phyloP scores from a whole-genome alignment of 768 basidiomycete genomes.

The Rhodocollybia butyracea region DNA sequence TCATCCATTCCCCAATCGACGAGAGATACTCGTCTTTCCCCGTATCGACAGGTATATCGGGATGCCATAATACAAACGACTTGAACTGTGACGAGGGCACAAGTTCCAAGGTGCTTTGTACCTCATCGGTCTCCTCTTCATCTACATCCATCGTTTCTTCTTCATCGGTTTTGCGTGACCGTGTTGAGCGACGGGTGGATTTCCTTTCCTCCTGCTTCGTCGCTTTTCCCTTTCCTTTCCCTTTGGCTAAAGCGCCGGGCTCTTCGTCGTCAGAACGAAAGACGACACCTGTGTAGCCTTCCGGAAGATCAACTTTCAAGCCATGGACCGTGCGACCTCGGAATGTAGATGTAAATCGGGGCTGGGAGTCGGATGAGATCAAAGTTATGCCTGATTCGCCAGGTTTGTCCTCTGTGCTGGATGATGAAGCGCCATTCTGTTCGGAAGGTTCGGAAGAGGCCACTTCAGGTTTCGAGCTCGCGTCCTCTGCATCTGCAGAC shows the following conservation, averaged over 20 bases:
- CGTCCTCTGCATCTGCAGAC: neutral
- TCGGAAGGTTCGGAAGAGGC: neutral
- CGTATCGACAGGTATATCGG: slow-evolving; percentile 69
- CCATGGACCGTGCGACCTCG: slow-evolving; percentile 76
- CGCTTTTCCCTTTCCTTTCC: slow-evolving; percentile 12
- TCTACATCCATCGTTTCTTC: slow-evolving; percentile 22
- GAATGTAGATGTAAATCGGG: slow-evolving; percentile 61
- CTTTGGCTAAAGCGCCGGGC: slow-evolving; percentile 9
- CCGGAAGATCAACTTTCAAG: slow-evolving; percentile 54
- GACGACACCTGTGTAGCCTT: slow-evolving; percentile 67
- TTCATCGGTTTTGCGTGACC: slow-evolving; percentile 15
- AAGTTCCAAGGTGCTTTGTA: slow-evolving; percentile 13
- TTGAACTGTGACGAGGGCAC: slow-evolving; percentile 54
- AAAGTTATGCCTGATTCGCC: neutral
- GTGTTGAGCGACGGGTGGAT: slow-evolving; percentile 22
- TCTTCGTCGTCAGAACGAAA: slow-evolving; percentile 32
- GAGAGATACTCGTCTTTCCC: slow-evolving; percentile 70
- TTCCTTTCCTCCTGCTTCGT: neutral
- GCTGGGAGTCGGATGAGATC: slow-evolving; percentile 9
- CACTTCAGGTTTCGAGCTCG: neutral
- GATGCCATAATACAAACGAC: slow-evolving; percentile 72
- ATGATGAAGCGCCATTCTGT: neutral
- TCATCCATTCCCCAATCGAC: slow-evolving; percentile 69
- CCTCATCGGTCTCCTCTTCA: slow-evolving; percentile 24
- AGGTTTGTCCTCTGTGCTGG: neutral